These are phyloP conservation scores for Pleurotus tuoliensis DNA, from an alignment of 768 basidiomycete species.

Conservation along the genomic window DNA sequence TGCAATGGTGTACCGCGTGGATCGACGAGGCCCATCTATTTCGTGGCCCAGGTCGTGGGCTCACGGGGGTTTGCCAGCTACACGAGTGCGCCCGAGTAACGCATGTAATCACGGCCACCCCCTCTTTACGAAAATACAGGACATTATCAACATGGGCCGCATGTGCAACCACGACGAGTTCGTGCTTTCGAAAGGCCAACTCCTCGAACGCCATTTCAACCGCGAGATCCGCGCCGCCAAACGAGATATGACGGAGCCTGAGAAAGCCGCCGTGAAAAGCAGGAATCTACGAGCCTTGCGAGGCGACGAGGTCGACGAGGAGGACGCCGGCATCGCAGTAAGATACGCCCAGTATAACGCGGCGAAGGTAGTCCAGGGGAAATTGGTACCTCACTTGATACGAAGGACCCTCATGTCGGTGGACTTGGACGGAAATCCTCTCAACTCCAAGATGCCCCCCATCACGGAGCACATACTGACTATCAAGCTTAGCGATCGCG, in stretches of 20 bases:
- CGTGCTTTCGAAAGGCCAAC: not conserved
- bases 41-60: conserved; percentile 6
- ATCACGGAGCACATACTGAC: not conserved
- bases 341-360: not conserved
- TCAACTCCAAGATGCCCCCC: not conserved
- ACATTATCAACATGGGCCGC: conserved; percentile 5
- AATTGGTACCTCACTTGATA: not conserved
- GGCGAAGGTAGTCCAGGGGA: not conserved
- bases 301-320: not conserved
- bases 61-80: conserved; percentile 6
- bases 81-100: not conserved
- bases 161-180: not conserved
- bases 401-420: conserved; percentile 1
- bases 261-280: not conserved
- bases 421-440: not conserved
- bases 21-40: conserved; percentile 15
- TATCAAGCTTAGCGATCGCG: not conserved
- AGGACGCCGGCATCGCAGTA: not conserved
- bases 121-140: conserved; percentile 4
- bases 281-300: not conserved
- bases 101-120: conserved; percentile 11
- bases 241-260: not conserved
- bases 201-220: not conserved
- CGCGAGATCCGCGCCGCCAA: not conserved
- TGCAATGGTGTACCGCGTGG: not conserved